phyloP scores from a whole-genome alignment of 805 yeast species.

The Wickerhamiella vanderwaltii region DNA sequence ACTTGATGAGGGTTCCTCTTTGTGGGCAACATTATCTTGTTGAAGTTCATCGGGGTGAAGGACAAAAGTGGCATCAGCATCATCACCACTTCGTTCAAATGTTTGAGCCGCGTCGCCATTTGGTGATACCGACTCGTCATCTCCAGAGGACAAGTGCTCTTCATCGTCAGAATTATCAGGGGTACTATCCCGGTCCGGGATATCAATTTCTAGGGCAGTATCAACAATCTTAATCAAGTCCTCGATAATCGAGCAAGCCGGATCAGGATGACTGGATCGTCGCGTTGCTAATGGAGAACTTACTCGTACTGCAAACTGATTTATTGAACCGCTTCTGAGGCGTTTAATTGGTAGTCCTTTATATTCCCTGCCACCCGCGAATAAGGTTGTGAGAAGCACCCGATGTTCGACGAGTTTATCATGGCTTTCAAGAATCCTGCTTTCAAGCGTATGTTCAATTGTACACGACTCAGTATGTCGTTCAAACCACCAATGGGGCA shows the following conservation, averaged over 20 bases:
- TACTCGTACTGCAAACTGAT: slow-evolving; percentile 20
- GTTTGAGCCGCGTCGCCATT: too few relatives aligned
- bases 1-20: not conserved
- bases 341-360: slow-evolving; percentile 5
- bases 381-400: slow-evolving; percentile 31
- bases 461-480: slow-evolving; percentile 79
- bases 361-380: slow-evolving; percentile 14
- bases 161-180: not conserved
- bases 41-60: not conserved
- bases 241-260: not conserved
- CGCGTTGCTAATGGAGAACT: slow-evolving; percentile 21
- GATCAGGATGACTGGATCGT: not conserved
- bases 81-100: too few relatives aligned
- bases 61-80: not conserved
- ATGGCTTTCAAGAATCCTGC: slow-evolving; percentile 60
- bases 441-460: slow-evolving; percentile 71
- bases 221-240: not conserved
- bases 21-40: not conserved
- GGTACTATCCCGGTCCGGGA: not conserved
- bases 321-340: not conserved
- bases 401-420: slow-evolving; percentile 67
- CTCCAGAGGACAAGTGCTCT: not conserved
- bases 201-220: not conserved
- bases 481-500: slow-evolving; percentile 97
- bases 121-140: not conserved